phyloP scores from a whole-genome alignment of 2,329 filamentous ascomycete genomes.

The Trichoderma afroharzianum region DNA sequence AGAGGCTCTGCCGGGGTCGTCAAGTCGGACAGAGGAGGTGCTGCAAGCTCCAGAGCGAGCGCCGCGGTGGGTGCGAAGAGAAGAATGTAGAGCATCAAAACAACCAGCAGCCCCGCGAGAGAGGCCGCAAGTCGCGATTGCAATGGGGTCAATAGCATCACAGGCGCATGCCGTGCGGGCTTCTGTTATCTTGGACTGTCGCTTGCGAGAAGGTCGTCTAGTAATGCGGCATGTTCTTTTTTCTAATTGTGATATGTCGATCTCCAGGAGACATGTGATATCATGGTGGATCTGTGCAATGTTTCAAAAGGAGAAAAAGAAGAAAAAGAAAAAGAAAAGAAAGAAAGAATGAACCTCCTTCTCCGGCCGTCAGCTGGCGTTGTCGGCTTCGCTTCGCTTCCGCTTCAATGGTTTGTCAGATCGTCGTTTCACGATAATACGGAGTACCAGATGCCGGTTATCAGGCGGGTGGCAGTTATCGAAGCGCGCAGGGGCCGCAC shows the following conservation, averaged over 20 bases:
- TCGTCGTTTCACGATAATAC: conserved; percentile 6
- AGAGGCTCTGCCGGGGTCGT: neutral
- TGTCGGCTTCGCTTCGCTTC: neutral
- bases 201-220: neutral
- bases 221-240: conserved; percentile 4
- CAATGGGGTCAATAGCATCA: conserved; percentile 61
- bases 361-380: neutral
- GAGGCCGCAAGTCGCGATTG: conserved; percentile 71
- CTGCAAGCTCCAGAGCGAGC: conserved; percentile 60
- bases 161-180: conserved; percentile 24
- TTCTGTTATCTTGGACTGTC: neutral
- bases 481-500: neutral
- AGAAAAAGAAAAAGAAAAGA: neutral
- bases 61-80: conserved; percentile 58
- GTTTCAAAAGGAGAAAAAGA: neutral
- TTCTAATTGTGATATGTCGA: conserved; percentile 9
- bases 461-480: conserved; percentile 4
- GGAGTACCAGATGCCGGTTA: neutral
- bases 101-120: conserved; percentile 55
- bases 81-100: conserved; percentile 59
- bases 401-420: neutral
- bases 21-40: conserved; percentile 25
- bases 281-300: conserved; percentile 16
- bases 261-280: conserved; percentile 7
- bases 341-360: neutral